These are phyloP conservation scores for Leucoagaricus sp. DNA, from an alignment of 1,284 basidiomycete species.

Conservation along the genomic window DNA sequence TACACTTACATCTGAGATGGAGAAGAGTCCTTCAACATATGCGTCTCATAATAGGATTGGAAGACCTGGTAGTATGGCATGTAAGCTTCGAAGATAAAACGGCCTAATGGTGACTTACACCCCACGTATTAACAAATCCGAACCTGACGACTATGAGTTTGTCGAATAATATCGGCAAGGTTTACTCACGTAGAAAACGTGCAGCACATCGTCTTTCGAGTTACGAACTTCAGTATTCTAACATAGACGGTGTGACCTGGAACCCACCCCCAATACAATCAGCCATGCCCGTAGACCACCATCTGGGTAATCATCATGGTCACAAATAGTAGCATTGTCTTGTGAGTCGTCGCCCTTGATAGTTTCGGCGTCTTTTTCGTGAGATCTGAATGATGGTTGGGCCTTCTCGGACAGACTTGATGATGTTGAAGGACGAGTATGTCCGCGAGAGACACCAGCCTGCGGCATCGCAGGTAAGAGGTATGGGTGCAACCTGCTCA, in stretches of 20 bases:
- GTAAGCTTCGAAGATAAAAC: not conserved
- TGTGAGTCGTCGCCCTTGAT: no score
- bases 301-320: slow-evolving; percentile 29
- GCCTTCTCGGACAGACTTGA: no score
- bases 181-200: slow-evolving; percentile 34
- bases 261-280: slow-evolving; percentile 29
- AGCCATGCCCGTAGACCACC: slow-evolving; percentile 38
- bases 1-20: slow-evolving; percentile 53
- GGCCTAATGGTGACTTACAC: slow-evolving; percentile 27
- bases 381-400: no score
- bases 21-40: slow-evolving; percentile 32
- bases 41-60: slow-evolving; percentile 48
- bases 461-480: no score
- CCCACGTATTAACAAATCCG: slow-evolving; percentile 41
- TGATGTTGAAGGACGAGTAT: no score
- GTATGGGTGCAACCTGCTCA: no score
- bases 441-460: no score
- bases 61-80: slow-evolving; percentile 45
- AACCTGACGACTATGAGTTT: slow-evolving; percentile 27
- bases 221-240: not conserved
- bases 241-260: not conserved
- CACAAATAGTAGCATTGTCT: no score
- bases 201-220: slow-evolving; percentile 27
- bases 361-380: no score
- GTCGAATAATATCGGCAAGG: not conserved